These are phyloP conservation scores for Trametes cubensis DNA, from an alignment of 768 basidiomycete genomes.

Conservation along the genomic window DNA sequence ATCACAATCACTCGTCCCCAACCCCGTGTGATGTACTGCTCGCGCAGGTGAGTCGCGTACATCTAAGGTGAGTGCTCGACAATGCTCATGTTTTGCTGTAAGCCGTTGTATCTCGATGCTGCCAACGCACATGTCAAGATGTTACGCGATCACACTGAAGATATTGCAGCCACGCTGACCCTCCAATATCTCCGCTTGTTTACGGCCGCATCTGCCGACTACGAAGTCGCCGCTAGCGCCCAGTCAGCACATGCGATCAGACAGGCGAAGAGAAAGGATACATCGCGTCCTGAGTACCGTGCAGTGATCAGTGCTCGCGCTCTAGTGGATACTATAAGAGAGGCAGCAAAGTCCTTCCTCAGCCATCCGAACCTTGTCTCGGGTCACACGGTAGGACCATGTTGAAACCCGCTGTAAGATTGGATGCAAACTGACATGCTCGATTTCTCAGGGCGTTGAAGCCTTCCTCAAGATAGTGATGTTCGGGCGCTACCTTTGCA, in stretches of 20 bases:
- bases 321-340: conserved; percentile 10
- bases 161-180: not conserved
- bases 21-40: conserved; percentile 23
- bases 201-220: conserved; percentile 10
- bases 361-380: not conserved
- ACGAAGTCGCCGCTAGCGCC: not conserved
- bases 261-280: not conserved
- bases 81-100: conserved; percentile 15
- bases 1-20: conserved; percentile 14
- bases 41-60: conserved; percentile 29
- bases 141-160: not conserved
- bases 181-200: conserved; percentile 16
- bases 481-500: conserved; percentile 20
- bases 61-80: conserved; percentile 18
- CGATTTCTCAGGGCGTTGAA: conserved; percentile 8
- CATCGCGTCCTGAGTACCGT: conserved; percentile 1
- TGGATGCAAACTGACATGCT: too few species aligned
- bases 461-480: conserved; percentile 4
- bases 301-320: not conserved
- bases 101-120: conserved; percentile 12
- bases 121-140: not conserved
- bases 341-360: conserved; percentile 1
- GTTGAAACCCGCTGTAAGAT: too few species aligned
- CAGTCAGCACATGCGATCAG: not conserved
- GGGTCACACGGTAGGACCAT: not conserved